phyloP scores from a whole-genome alignment of 1,284 basidiomycete genomes.

The Trichosporon coremiiforme region DNA sequence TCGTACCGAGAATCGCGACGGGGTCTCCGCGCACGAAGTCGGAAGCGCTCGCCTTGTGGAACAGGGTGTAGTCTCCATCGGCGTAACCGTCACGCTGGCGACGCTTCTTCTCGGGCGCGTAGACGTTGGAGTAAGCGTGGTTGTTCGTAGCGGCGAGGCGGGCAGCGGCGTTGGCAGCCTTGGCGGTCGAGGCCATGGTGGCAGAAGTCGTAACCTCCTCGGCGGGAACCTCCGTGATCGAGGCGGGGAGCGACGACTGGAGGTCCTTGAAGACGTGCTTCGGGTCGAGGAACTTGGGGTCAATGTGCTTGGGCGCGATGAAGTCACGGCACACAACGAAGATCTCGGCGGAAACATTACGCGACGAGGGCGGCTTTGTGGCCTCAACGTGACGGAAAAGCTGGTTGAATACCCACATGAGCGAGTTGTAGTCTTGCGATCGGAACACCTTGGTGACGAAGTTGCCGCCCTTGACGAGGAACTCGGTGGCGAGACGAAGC shows the following conservation, averaged over 20 bases:
- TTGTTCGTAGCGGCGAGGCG: slow-evolving; percentile 42
- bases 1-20: slow-evolving; percentile 75
- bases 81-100: slow-evolving; percentile 92
- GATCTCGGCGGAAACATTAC: slow-evolving; percentile 99
- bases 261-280: slow-evolving; percentile 96
- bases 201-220: slow-evolving; percentile 28
- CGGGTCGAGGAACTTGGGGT: slow-evolving; percentile 97
- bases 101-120: slow-evolving; percentile 95
- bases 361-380: slow-evolving; percentile 96
- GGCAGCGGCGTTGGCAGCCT: slow-evolving; percentile 47
- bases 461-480: slow-evolving; percentile 87
- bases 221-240: slow-evolving; percentile 43
- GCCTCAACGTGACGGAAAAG: slow-evolving; percentile 96
- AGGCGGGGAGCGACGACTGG: slow-evolving; percentile 57
- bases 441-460: slow-evolving; percentile 99
- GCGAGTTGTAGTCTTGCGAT: slow-evolving; percentile 96
- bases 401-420: slow-evolving; percentile 99
- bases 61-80: slow-evolving; percentile 90
- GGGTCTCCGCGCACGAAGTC: slow-evolving; percentile 80
- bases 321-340: slow-evolving; percentile 98
- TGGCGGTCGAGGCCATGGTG: slow-evolving; percentile 38
- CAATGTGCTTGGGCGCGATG: slow-evolving; percentile 91
- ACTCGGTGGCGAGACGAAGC: slow-evolving; percentile 94
- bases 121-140: slow-evolving; percentile 76
- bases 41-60: slow-evolving; percentile 71